Evolutionary conservation across 371 early-diverging fungal species (phyloP).

Genomic region (Rhizopus sp.): DNA sequence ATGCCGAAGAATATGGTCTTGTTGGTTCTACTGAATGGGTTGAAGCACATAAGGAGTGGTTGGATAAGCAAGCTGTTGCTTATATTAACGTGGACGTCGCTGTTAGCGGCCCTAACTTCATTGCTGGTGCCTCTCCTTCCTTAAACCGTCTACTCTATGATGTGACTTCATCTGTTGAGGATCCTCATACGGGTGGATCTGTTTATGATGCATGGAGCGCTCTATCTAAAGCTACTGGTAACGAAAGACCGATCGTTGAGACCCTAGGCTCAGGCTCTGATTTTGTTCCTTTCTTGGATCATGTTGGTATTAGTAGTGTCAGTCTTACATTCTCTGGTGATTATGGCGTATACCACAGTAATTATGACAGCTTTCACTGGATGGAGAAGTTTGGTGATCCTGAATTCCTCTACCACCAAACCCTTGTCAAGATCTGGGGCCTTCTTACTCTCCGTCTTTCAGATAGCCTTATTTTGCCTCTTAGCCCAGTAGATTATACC

Average conservation of each 20-base stretch:
- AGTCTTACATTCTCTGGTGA: slow-evolving; percentile 53
- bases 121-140: slow-evolving; percentile 55
- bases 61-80: slow-evolving; percentile 55
- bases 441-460: slow-evolving; percentile 43
- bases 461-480: slow-evolving; percentile 40
- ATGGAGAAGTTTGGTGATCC: slow-evolving; percentile 72
- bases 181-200: slow-evolving; percentile 50
- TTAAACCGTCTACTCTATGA: slow-evolving; percentile 53
- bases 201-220: slow-evolving; percentile 59
- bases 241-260: slow-evolving; percentile 24
- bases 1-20: slow-evolving; percentile 70
- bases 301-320: slow-evolving; percentile 62
- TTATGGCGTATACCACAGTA: slow-evolving; percentile 68
- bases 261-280: slow-evolving; percentile 64
- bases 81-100: slow-evolving; percentile 67
- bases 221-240: slow-evolving; percentile 13
- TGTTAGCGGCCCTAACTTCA: slow-evolving; percentile 54
- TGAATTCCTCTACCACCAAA: slow-evolving; percentile 56
- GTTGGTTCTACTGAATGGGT: slow-evolving; percentile 78
- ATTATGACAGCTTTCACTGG: slow-evolving; percentile 64
- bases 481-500: slow-evolving; percentile 44
- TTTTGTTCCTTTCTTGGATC: slow-evolving; percentile 60
- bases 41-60: slow-evolving; percentile 61
- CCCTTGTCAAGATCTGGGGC: slow-evolving; percentile 51
- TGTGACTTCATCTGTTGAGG: slow-evolving; percentile 49